Conservation (phyloP, 108 stramenopile species). For the Hondaea fermentalgiana region DNA sequence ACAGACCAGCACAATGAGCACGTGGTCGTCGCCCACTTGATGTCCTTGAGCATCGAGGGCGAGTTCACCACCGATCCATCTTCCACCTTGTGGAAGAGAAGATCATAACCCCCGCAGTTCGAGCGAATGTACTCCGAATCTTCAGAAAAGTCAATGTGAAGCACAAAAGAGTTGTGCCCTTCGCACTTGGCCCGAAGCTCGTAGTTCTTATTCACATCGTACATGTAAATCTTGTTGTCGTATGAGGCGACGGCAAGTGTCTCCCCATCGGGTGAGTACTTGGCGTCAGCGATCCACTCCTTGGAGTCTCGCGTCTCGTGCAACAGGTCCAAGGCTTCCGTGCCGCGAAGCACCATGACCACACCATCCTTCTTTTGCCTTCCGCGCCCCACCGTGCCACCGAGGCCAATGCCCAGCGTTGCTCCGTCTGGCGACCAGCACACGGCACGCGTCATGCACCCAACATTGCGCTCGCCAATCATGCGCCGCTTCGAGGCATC, state of each 20-base stretch:
- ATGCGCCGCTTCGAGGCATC: slow-evolving; percentile 37
- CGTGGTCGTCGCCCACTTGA: slow-evolving; percentile 40
- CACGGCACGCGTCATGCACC: slow-evolving; percentile 39
- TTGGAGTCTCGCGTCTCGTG: slow-evolving; percentile 41
- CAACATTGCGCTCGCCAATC: slow-evolving; percentile 22
- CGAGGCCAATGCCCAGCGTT: slow-evolving; percentile 53
- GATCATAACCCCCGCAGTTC: slow-evolving; percentile 33
- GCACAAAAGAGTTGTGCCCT: slow-evolving; percentile 37
- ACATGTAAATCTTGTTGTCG: slow-evolving; percentile 45
- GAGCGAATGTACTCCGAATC: slow-evolving; percentile 42
- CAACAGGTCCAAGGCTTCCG: slow-evolving; percentile 20
- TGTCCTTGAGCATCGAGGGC: slow-evolving; percentile 37
- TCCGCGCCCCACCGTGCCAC: slow-evolving; percentile 20
- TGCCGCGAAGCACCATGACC: neutral
- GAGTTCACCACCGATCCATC: slow-evolving; percentile 30
- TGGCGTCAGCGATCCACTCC: slow-evolving; percentile 36
- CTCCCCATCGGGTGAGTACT: slow-evolving; percentile 38
- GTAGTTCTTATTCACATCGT: slow-evolving; percentile 28
- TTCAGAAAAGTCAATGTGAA: slow-evolving; percentile 41
- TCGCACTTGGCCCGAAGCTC: slow-evolving; percentile 32
- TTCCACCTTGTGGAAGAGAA: slow-evolving; percentile 38
- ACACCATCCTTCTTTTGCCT: slow-evolving; percentile 30
- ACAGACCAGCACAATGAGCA: slow-evolving; percentile 34
- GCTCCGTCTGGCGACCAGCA: slow-evolving; percentile 32
- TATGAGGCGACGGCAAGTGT: slow-evolving; percentile 41